Base-by-base conservation (phyloP, 2,329 filamentous ascomycete species). In the Trichoderma sp. region DNA sequence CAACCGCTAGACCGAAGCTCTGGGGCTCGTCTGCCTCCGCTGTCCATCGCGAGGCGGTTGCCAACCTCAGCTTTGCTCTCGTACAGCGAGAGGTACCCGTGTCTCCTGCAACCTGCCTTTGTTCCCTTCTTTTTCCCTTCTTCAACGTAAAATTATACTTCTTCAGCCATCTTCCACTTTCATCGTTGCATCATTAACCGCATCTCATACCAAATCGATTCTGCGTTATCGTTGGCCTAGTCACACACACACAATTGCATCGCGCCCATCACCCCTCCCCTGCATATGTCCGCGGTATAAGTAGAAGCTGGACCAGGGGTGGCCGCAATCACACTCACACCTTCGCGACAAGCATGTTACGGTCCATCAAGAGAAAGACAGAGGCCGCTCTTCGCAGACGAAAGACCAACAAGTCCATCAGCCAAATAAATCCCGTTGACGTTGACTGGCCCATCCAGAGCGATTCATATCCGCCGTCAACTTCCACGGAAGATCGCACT, bases 351-450 rank as follows among this genome's bases (percentile, higher is more conserved):
- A 75, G 74, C 66, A 81, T 83, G 81, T 77, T 83, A 45, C 77
- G 77, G 66, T 78, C 78, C 63, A 64, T 79, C 24, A 79, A 77
- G 71, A 79, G 78, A 63, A 81, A 77, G 75, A 78, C 78, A n/a
- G 78, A 76, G 45, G 76, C 76, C 31, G 71, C 79, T 71, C 79
- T 80, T 60, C 78, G 78, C 72, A 81, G 77, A 71, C 69, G 75
- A 45, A 76, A 74, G 71, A 56, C 31, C n/a, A 74, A 74, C 50
- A 62, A 29, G 31, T 35, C 74, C 9, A 56, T 75, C 50, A 4
- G n/a, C 50, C 50, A 60, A 77, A 77, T 74, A 77, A 77, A 68
- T 29, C 67, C 31, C 59, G 59, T 59, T 41, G 45, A 75, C 71
- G n/a, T 69, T 74, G 33, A 65, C 78, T 65, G 75, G 79, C 75